Evolutionary conservation across 2,329 filamentous ascomycete genomes (phyloP).

Genomic region (Bisporella sp.): DNA sequence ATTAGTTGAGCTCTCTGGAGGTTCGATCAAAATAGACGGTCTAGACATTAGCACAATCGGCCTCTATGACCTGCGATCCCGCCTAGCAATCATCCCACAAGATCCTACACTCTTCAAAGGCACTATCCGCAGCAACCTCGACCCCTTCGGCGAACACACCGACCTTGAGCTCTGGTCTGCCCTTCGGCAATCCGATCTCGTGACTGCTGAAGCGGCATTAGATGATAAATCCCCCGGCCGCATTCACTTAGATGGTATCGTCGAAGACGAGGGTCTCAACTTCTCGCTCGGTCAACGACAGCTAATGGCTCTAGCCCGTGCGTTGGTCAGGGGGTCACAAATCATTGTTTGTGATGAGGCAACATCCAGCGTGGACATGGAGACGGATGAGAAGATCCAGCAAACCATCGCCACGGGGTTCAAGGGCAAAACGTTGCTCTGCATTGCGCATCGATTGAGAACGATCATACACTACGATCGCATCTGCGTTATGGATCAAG

Average conservation of each 20-base stretch:
- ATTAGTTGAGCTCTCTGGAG: constrained; percentile 58
- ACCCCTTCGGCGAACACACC: constrained; percentile 72
- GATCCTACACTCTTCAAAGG: constrained; percentile 79
- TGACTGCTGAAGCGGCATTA: constrained; percentile 38
- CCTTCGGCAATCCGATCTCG: constrained; percentile 68
- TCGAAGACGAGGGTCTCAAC: constrained; percentile 93
- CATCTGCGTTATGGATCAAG: constrained; percentile 94
- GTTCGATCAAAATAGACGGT: constrained; percentile 58
- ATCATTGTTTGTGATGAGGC: constrained; percentile 98
- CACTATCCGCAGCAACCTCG: constrained; percentile 72
- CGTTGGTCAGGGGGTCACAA: constrained; percentile 76
- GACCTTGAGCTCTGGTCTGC: constrained; percentile 75
- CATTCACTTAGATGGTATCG: constrained; percentile 74
- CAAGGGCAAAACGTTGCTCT: constrained; percentile 78
- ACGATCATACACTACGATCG: constrained; percentile 93
- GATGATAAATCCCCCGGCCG: constrained; percentile 40
- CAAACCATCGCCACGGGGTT: constrained; percentile 80
- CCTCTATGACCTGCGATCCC: constrained; percentile 66
- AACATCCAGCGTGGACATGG: constrained; percentile 88
- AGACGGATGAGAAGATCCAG: constrained; percentile 95
- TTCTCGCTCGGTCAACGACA: constrained; percentile 94
- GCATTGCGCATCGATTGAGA: constrained; percentile 85
- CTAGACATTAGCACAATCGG: constrained; percentile 67
- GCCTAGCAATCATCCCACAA: constrained; percentile 77
- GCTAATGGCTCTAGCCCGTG: constrained; percentile 87